Evolutionary conservation across 2,329 filamentous ascomycete species (phyloP).

Genomic region (Zymoseptoria ardabiliae): DNA sequence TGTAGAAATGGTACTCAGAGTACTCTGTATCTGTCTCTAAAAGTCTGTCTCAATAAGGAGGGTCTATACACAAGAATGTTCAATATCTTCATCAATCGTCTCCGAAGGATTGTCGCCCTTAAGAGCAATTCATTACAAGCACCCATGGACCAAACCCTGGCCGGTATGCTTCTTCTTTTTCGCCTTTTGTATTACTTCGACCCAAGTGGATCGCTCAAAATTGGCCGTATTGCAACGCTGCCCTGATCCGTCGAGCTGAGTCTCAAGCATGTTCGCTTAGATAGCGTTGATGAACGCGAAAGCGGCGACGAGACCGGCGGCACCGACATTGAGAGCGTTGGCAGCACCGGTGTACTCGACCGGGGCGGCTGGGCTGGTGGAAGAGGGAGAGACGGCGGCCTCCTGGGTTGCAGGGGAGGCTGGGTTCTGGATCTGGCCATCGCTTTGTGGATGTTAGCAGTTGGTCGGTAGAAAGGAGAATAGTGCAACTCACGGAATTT

Average conservation of each 20-base stretch:
- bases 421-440: background rate
- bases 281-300: background rate
- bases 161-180: background rate
- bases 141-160: background rate
- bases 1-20: background rate
- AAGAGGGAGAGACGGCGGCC: background rate
- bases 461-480: too few species aligned
- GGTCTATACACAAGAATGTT: background rate
- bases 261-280: background rate
- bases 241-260: background rate
- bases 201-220: background rate
- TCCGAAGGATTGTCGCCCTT: background rate
- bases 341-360: conserved; percentile 11
- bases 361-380: background rate
- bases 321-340: background rate
- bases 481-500: background rate
- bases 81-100: background rate
- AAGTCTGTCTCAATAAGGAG: background rate
- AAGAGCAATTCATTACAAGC: background rate
- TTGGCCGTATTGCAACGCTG: background rate
- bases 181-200: background rate
- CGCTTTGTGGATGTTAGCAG: background rate
- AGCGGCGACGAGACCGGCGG: background rate
- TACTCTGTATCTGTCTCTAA: background rate
- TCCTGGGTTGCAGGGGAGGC: background rate